phyloP scores from a whole-genome alignment of 371 early-diverging fungal species.

The Umbelopsis sp. region DNA sequence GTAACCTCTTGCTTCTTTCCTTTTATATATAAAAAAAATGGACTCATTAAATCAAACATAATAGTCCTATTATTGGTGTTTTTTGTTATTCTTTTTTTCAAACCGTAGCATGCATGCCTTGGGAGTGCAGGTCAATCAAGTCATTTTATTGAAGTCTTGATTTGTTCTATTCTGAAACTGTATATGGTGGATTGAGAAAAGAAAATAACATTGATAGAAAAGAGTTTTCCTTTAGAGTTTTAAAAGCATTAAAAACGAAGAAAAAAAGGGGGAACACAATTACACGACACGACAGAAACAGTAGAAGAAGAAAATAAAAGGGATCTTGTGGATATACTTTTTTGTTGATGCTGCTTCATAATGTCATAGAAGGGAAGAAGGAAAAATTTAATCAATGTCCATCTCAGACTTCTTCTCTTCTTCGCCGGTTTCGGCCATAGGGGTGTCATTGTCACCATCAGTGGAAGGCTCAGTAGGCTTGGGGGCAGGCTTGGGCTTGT shows the following conservation, averaged over 20 bases:
- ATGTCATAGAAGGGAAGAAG: too few relatives aligned
- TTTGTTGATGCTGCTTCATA: not conserved
- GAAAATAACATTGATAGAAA: constrained; percentile 7
- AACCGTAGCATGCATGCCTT: not conserved
- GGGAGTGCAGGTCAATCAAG: not conserved
- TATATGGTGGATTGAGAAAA: constrained; percentile 6
- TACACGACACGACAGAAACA: constrained; percentile 12
- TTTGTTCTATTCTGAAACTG: constrained; percentile 16
- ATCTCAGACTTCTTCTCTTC: constrained; percentile 52
- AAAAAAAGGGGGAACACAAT: not conserved
- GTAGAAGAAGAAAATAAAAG: constrained; percentile 1
- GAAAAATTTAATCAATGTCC: constrained; percentile 65
- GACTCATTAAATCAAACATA: not conserved
- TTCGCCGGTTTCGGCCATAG: constrained; percentile 35
- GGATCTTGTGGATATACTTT: constrained; percentile 17
- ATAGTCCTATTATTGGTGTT: not conserved
- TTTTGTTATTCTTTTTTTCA: not conserved
- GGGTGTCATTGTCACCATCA: constrained; percentile 48
- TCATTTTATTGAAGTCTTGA: constrained; percentile 7
- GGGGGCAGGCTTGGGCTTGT: constrained; percentile 88
- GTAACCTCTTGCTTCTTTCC: not conserved
- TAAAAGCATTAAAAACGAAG: not conserved
- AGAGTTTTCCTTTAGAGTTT: not conserved
- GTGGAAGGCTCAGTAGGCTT: constrained; percentile 44
- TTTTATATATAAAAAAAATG: not conserved